Evolutionary conservation across 345 rosid species (phyloP), one percentile per base, ranked within the genome.

Genomic region (Gossypium sturtianum): DNA sequence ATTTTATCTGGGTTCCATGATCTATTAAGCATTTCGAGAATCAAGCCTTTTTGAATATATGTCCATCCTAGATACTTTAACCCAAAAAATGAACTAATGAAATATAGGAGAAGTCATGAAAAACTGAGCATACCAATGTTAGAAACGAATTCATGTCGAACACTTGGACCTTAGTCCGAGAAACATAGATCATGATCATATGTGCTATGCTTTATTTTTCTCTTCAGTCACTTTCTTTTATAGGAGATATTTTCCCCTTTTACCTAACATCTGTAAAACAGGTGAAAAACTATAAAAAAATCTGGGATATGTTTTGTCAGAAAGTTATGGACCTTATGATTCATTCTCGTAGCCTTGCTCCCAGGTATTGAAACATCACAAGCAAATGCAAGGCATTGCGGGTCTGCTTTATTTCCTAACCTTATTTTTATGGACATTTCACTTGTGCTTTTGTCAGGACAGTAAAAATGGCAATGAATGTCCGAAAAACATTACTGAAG

Each of bases 401-500:
- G 51, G 44, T 70, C 22, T 38, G 20, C 45, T 65, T 65, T 52
- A 29, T 63, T 56, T 63, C 19, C 17, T 70, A 47, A 48, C 9
- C 25, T 77, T 2, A 20, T 75, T 65, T 69, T 15, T 44, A 47
- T 54, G 47, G 25, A 66, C 9, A n/a, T 68, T 65, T 20, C 41
- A 45, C 65, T 19, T 17, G 47, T 74, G 76, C 17, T 75, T 76
- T 84, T 76, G 83, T 71, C 93, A 89, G 92, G 91, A 81, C 84
- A 81, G 83, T 25, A 64, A 72, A 77, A 69, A 58, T 6, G 78
- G 62, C n/a, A 10, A 61, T 63, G 79, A 71, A 61, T 70, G 81
- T 77, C 77, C 80, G 17, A 72, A 77, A 63, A 83, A 75, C 53
- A 53, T 71, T 43, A 66, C 49, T 51, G 84, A 86, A 53, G 89